phyloP scores from a whole-genome alignment of 345 rosid species.

The Fremontodendron californicum region DNA sequence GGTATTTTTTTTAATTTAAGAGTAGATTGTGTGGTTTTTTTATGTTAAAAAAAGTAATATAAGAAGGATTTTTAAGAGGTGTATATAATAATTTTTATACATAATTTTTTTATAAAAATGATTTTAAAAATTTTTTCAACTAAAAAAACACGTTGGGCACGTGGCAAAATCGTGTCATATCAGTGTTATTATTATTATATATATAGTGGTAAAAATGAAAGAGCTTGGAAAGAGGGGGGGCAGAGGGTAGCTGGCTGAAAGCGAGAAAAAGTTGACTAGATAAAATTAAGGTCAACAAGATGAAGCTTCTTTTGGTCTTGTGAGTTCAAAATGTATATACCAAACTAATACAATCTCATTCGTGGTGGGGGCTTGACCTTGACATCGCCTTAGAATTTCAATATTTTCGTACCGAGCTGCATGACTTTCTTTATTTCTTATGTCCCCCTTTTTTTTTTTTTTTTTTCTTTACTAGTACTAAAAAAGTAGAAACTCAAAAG shows the following conservation, averaged over 20 bases:
- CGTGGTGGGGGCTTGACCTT: constrained; percentile 8
- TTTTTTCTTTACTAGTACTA: neutral
- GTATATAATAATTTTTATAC: too few species aligned
- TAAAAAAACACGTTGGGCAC: neutral
- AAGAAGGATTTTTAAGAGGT: too few species aligned
- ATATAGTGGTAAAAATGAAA: neutral
- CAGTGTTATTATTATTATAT: neutral
- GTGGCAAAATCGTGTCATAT: neutral
- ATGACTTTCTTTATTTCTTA: neutral
- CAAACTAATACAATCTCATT: neutral
- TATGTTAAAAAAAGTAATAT: too few species aligned
- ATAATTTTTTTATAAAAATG: too few species aligned
- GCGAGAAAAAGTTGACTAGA: neutral
- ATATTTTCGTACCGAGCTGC: neutral
- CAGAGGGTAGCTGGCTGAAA: neutral
- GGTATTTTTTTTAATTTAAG: too few species aligned
- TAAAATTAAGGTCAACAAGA: constrained; percentile 11
- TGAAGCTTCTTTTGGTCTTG: neutral
- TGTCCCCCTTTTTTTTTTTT: too few species aligned
- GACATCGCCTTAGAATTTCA: neutral
- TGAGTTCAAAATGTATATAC: neutral
- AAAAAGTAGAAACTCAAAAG: too few species aligned
- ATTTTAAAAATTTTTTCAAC: too few species aligned
- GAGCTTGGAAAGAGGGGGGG: neutral
- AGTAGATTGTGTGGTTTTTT: too few species aligned